Percentiles rank a stretch among this genome's conserved stretches.
Conservation (phyloP, 106 monocot genomes). For the Acorus gramineus region DNA sequence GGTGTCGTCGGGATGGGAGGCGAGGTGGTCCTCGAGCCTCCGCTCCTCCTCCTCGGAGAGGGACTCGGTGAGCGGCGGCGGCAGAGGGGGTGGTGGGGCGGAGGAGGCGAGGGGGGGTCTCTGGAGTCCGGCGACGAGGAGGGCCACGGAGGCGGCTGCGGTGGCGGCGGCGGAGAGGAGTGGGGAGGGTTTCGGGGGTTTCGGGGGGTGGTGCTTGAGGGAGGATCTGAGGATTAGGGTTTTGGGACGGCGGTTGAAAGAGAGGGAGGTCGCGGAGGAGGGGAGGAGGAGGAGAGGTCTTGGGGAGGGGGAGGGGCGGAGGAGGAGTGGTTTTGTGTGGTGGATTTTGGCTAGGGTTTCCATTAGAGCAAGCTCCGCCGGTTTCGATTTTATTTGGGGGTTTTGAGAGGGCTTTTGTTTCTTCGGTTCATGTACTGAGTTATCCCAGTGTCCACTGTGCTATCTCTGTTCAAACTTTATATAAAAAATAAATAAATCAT, state of each 20-base stretch:
- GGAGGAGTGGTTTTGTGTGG: no score
- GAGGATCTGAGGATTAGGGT: neutral
- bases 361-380: no score
- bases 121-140: constrained; percentile 17
- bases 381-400: no score
- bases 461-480: no score
- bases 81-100: neutral
- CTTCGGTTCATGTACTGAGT: no score
- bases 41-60: constrained; percentile 24
- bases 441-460: no score
- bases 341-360: no score
- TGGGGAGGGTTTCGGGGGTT: neutral
- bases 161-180: constrained; percentile 13
- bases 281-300: neutral
- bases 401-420: no score
- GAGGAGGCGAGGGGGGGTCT: neutral
- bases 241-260: neutral
- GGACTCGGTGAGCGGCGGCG: constrained; percentile 1
- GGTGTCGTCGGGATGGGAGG: constrained; percentile 21
- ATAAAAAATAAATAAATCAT: no score
- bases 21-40: constrained; percentile 34
- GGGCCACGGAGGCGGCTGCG: constrained; percentile 5
- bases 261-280: neutral
- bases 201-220: neutral
- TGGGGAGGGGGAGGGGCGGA: no score